Evolutionary conservation across 768 basidiomycete genomes (phyloP), one percentile per base, ranked within the genome.

Genomic region (Naganishia randhawae): DNA sequence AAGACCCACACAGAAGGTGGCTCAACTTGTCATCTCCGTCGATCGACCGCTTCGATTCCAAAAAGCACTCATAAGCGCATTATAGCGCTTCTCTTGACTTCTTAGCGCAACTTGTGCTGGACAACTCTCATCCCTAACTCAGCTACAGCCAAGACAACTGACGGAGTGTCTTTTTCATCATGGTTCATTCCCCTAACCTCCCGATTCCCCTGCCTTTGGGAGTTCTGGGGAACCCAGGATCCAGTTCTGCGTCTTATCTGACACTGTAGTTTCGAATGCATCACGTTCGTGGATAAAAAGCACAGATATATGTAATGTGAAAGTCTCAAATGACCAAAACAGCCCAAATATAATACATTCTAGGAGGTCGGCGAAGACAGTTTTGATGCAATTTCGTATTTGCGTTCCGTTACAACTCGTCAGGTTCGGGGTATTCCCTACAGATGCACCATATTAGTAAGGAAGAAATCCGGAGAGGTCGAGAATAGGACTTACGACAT

Each of bases 381-480:
- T 32, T 55, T 35, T 32, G 33, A 9, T 25, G 19, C 5, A 35
- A 55, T 14, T 10, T 32, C 16, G 7, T 14, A 14, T 1, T 11
- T 11, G 31, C 33, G 37, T 33, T 35, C 42, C 63, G 33, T 67
- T 76, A 78, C 69, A 78, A 52, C 65, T 78, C 77, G 45, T 78
- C 76, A 19, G 77, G 77, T 71, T 78, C 77, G 29, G 77, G 77
- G 41, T 76, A 71, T 29, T 77, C 76, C 52, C 74, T 75, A 27
- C 14, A 48, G 3, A 48, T 48, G n/a, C 11, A 48, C 45, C 7
- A 61, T 1, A n/a, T 25, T 25, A 53, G 32, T 7, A 4, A 53
- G 25, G 8, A 9, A 32, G 2, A 3, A 32, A 1, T 6, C 29
- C 5, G 16, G n/a, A 51, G n/a, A 25, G 51, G 5, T 17, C 19